phyloP scores from a whole-genome alignment of 2,329 filamentous ascomycete species.

The Botrytis tulipae region DNA sequence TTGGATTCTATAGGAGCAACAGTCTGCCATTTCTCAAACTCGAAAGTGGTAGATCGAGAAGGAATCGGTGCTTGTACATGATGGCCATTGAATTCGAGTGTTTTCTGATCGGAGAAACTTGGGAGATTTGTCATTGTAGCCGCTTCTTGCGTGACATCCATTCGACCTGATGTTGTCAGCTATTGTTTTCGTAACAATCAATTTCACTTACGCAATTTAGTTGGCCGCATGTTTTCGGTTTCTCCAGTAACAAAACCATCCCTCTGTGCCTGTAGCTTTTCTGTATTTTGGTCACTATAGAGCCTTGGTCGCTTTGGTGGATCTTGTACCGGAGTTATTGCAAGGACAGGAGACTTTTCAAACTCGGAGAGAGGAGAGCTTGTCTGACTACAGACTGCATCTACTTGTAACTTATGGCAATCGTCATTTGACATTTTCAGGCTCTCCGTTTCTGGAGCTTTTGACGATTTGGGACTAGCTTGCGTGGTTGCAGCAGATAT shows the following conservation, averaged over 20 bases:
- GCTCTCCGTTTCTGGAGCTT: not conserved
- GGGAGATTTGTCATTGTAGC: not conserved
- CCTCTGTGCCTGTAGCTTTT: not conserved
- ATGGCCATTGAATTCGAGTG: not conserved
- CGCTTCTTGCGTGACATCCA: not conserved
- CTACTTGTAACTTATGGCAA: not conserved
- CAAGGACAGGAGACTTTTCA: not conserved
- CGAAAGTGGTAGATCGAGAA: not conserved
- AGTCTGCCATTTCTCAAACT: not conserved
- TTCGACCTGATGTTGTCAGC: conserved; percentile 2
- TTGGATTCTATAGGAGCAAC: not conserved
- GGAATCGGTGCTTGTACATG: not conserved
- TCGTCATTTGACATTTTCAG: not conserved
- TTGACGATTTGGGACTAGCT: not conserved
- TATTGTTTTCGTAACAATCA: not conserved
- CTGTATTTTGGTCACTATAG: not conserved
- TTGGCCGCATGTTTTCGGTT: not conserved
- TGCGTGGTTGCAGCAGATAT: not conserved
- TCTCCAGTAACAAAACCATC: not conserved
- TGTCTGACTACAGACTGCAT: not conserved
- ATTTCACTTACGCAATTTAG: not conserved
- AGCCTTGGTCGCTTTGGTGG: not conserved
- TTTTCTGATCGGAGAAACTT: not conserved
- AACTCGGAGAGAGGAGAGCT: not conserved
- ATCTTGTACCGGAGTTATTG: not conserved